Conservation (phyloP, 1,284 basidiomycete species). For the Malassezia pachydermatis region DNA sequence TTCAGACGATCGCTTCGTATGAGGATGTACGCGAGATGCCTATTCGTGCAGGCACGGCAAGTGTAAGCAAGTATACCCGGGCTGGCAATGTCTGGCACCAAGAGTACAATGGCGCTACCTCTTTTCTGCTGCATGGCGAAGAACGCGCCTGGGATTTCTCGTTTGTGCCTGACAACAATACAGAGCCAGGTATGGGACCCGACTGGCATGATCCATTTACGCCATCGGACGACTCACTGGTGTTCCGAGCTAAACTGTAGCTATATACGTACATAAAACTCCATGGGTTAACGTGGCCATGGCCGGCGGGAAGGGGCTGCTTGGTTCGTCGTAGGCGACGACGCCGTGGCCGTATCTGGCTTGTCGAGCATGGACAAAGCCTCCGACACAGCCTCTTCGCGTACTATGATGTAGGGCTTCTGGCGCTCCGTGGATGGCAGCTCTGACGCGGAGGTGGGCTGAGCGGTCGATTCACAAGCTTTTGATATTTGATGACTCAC, state of each 20-base stretch:
- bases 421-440: background rate
- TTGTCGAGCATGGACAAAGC: conserved; percentile 12
- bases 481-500: background rate
- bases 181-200: conserved; percentile 30
- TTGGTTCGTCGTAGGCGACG: background rate
- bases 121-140: conserved; percentile 52
- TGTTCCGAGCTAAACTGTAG: conserved; percentile 3
- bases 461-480: too few species aligned
- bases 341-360: too few species aligned
- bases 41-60: conserved; percentile 38
- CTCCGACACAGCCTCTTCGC: conserved; percentile 12
- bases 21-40: conserved; percentile 43
- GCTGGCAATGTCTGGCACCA: conserved; percentile 20
- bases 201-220: conserved; percentile 27
- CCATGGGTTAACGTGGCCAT: conserved; percentile 11
- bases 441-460: background rate
- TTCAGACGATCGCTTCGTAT: conserved; percentile 52
- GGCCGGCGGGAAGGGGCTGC: conserved; percentile 11
- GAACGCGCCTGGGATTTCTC: conserved; percentile 62
- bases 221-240: conserved; percentile 2
- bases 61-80: conserved; percentile 31
- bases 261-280: too few species aligned
- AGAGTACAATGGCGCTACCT: conserved; percentile 30
- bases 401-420: background rate
- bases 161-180: conserved; percentile 28